Percentiles rank a stretch among this genome's conserved stretches.
Conservation (phyloP, 2,329 filamentous ascomycete species). For the Capronia americana region DNA sequence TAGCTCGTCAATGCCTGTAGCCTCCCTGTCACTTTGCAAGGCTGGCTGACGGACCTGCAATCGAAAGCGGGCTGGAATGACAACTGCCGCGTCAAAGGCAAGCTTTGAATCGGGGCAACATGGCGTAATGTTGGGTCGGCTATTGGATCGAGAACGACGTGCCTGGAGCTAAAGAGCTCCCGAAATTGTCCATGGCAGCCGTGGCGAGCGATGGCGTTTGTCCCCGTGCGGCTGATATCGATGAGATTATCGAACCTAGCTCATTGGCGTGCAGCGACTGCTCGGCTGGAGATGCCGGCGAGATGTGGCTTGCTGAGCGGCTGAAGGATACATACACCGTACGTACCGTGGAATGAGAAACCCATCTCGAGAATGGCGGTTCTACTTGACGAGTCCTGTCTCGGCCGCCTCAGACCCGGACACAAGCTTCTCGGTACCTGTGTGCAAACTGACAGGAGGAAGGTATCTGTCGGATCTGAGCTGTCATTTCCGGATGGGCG, state of each 20-base stretch:
- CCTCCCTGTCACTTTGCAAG: constrained; percentile 18
- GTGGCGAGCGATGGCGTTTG: not conserved
- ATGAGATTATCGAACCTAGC: constrained; percentile 11
- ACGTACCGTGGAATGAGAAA: not conserved
- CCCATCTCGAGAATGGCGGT: not conserved
- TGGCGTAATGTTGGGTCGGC: constrained; percentile 8
- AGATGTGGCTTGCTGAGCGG: constrained; percentile 17
- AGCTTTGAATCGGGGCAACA: not conserved
- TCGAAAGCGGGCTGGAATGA: constrained; percentile 5
- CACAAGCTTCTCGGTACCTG: not conserved
- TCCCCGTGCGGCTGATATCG: constrained; percentile 14
- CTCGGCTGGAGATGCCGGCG: constrained; percentile 6
- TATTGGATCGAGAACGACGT: constrained; percentile 12
- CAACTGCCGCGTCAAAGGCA: not conserved
- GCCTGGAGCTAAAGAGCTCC: not conserved
- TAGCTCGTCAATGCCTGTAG: not conserved
- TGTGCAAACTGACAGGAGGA: not conserved
- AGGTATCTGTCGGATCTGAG: not conserved
- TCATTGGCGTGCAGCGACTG: constrained; percentile 2
- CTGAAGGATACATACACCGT: not conserved
- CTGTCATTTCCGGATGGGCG: not conserved
- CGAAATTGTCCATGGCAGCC: constrained; percentile 16
- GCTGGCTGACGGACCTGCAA: constrained; percentile 10
- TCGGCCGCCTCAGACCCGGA: not conserved
- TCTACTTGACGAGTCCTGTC: not conserved